Evolutionary conservation across 2,329 filamentous ascomycete genomes (phyloP).

Genomic region (Calonectria pauciramosa): DNA sequence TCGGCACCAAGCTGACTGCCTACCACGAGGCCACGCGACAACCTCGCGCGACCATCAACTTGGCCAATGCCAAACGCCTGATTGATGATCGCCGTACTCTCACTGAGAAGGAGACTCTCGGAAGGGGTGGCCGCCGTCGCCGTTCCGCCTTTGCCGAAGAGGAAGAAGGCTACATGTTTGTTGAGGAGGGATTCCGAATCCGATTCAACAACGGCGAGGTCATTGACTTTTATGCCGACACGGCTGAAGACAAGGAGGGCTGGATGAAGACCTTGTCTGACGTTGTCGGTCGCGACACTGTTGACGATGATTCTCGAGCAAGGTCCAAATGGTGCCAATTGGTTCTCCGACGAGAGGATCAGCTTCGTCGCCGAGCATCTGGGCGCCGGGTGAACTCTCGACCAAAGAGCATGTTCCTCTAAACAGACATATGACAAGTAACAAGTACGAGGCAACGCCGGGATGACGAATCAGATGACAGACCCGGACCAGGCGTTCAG

Average conservation of each 20-base stretch:
- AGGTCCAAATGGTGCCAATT: constrained; percentile 77
- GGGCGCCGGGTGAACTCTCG: constrained; percentile 67
- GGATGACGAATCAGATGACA: constrained; percentile 36
- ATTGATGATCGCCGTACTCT: constrained; percentile 92
- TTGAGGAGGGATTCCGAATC: constrained; percentile 98
- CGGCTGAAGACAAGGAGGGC: constrained; percentile 85
- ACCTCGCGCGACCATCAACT: constrained; percentile 95
- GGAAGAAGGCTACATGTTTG: constrained; percentile 99
- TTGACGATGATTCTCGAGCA: constrained; percentile 62
- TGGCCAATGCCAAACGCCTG: constrained; percentile 90
- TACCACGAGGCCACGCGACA: constrained; percentile 97
- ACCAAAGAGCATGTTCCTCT: constrained; percentile 71
- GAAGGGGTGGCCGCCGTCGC: constrained; percentile 82
- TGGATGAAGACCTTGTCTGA: constrained; percentile 95
- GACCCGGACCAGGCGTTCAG: constrained; percentile 47
- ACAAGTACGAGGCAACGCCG: constrained; percentile 37
- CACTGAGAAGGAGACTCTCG: constrained; percentile 85
- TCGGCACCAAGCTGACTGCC: constrained; percentile 91
- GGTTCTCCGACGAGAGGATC: constrained; percentile 74
- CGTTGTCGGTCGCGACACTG: constrained; percentile 69
- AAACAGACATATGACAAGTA: constrained; percentile 41
- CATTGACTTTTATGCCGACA: constrained; percentile 98
- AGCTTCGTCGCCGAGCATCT: constrained; percentile 68
- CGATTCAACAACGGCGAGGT: constrained; percentile 98
- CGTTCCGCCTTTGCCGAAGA: constrained; percentile 98